Conservation (phyloP, 176 grass and related monocot genomes). For the Oryza glaberrima region DNA sequence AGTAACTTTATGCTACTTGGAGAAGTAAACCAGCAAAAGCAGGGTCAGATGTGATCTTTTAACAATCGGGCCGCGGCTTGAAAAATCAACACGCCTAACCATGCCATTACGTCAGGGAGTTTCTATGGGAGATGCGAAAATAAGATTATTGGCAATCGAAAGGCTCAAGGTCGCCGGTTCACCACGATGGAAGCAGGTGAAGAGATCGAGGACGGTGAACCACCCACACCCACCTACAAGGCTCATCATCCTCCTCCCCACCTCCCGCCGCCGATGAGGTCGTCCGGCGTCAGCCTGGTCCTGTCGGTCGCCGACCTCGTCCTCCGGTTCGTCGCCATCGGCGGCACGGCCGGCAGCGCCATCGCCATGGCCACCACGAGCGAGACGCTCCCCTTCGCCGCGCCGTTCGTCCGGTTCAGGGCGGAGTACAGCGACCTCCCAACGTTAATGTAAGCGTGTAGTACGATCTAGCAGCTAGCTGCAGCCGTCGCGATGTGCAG, state of each 20-base stretch:
- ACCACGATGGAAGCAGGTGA: conserved; percentile 19
- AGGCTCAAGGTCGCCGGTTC: too few species aligned
- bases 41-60: background rate
- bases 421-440: conserved; percentile 53
- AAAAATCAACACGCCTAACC: background rate
- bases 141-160: too few species aligned
- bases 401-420: conserved; percentile 47
- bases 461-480: too few species aligned
- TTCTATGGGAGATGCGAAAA: too few species aligned
- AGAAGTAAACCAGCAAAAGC: background rate
- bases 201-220: conserved; percentile 30
- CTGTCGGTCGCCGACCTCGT: conserved; percentile 36
- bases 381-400: conserved; percentile 52
- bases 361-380: conserved; percentile 48
- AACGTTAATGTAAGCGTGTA: conserved; percentile 41
- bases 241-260: background rate
- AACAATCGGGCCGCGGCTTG: background rate
- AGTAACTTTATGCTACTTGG: background rate
- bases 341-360: conserved; percentile 43
- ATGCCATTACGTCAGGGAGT: too few species aligned
- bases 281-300: background rate
- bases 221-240: background rate
- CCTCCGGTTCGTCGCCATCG: conserved; percentile 34
- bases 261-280: background rate
- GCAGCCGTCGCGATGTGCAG: too few species aligned